These are phyloP conservation scores for Dryas octopetala DNA, from an alignment of 306 rosid genomes.

Conservation along the genomic window DNA sequence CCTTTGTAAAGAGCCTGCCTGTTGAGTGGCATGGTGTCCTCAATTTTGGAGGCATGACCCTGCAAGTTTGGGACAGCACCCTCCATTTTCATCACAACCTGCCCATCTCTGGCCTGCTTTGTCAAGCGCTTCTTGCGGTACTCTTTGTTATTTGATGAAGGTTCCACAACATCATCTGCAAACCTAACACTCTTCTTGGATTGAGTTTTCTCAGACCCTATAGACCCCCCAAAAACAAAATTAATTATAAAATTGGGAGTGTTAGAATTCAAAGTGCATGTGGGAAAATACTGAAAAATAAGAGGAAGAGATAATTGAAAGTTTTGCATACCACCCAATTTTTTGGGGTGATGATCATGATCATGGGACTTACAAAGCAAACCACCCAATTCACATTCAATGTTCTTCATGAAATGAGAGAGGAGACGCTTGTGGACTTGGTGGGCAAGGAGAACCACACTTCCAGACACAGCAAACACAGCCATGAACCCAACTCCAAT, in stretches of 20 bases:
- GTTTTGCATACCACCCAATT: slow-evolving; percentile 1
- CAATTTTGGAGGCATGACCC: slow-evolving; percentile 16
- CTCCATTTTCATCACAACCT: too few relatives aligned
- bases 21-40: slow-evolving; percentile 55
- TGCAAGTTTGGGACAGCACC: too few relatives aligned
- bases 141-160: slow-evolving; percentile 41
- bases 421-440: slow-evolving; percentile 71
- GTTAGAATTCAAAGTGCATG: too few relatives aligned
- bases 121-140: slow-evolving; percentile 24
- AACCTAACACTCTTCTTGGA: slow-evolving; percentile 69
- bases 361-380: background rate
- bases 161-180: slow-evolving; percentile 48
- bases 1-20: slow-evolving; percentile 55
- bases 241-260: too few relatives aligned
- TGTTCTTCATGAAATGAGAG: slow-evolving; percentile 67
- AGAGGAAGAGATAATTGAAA: background rate
- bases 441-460: slow-evolving; percentile 62
- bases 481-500: slow-evolving; percentile 68
- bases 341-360: slow-evolving; percentile 7
- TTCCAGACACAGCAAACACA: slow-evolving; percentile 74
- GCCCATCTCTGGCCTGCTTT: slow-evolving; percentile 13
- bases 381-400: slow-evolving; percentile 53
- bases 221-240: background rate
- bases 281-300: background rate
- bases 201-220: slow-evolving; percentile 25